Percentiles rank a stretch among this genome's conserved stretches.
Evolutionary conservation across 2,329 filamentous ascomycete species (phyloP).

Genomic region (Onygenales sp.): DNA sequence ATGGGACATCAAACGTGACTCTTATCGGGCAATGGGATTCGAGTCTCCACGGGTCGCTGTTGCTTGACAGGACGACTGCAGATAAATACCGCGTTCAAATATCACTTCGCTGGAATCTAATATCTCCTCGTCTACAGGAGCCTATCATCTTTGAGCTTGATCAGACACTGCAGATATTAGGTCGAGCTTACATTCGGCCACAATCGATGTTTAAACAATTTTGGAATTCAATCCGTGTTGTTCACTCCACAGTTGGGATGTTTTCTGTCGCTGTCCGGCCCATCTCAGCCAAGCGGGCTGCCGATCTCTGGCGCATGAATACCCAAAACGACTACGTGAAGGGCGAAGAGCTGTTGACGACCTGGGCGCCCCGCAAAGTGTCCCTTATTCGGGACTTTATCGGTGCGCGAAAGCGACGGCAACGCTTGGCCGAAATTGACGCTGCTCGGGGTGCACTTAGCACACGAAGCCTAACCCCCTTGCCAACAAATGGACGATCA

Average conservation of each 20-base stretch:
- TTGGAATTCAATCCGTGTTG: constrained; percentile 75
- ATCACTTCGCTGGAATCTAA: constrained; percentile 75
- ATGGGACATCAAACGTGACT: constrained; percentile 80
- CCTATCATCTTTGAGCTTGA: constrained; percentile 81
- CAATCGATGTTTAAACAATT: constrained; percentile 79
- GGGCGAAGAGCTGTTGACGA: constrained; percentile 75
- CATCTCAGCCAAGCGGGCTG: constrained; percentile 79
- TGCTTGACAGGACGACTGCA: constrained; percentile 87
- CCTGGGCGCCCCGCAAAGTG: constrained; percentile 83
- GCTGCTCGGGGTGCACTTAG: constrained; percentile 42
- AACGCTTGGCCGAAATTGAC: constrained; percentile 70
- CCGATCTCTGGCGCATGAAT: constrained; percentile 93
- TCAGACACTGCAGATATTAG: constrained; percentile 71
- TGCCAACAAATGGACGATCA: constrained; percentile 22
- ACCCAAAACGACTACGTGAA: constrained; percentile 94
- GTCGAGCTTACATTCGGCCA: constrained; percentile 74
- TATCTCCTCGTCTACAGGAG: constrained; percentile 72
- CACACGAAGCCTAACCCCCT: constrained; percentile 28
- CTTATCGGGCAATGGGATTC: constrained; percentile 96
- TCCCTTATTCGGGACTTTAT: constrained; percentile 87
- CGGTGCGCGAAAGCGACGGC: constrained; percentile 60
- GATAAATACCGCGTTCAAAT: constrained; percentile 89
- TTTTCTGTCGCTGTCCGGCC: constrained; percentile 83
- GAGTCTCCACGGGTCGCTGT: constrained; percentile 78
- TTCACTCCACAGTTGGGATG: constrained; percentile 76